Evolutionary conservation across 495 filamentous ascomycete genomes (phyloP), one percentile per base, ranked within the genome.

Genomic region (Lepraria neglecta): DNA sequence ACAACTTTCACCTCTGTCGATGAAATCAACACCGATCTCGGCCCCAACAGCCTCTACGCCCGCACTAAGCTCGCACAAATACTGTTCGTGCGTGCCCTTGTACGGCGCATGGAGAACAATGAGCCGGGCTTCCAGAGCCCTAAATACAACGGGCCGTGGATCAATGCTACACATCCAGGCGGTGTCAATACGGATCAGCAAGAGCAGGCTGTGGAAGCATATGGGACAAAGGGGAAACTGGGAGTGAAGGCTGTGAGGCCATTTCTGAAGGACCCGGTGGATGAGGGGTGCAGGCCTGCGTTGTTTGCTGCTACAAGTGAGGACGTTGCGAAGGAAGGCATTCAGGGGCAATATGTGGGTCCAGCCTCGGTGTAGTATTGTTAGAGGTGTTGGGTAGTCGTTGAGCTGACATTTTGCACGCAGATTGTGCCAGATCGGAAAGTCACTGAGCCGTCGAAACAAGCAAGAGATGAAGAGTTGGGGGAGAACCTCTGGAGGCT

Each of bases 1-100:
- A 71, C 76, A 55, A 67, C 73, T 6, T 86, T 84, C 69, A 68
- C 66, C 12, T 70, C 69, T 43, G 51, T 82, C 5, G 72, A 72
- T 1, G 82, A 85, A 65, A 80, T 86, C 56, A 85, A 84, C 65
- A 70, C 66, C 7, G 75, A 79, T 38, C 68, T 84, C 50, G 82
- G 82, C 0, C 70, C 80, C 4, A 73, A 73, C 11, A 73, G 77
- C 33, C 72, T 84, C 48, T 84, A 86, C 69, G 73, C 70, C 24
- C 70, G 83, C 48, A 75, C 73, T 3, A 85, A 85, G 67, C 73
- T 84, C 14, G 84, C 81, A 0, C 70, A 81, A 53, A 74, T 85
- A 28, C 67, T 84, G 9, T 76, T 83, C 45, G 64, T 73, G 7
- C 67, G 69, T 1, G 71, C 71, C 0, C 58, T 81, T 0, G 69